Evolutionary conservation across 371 early-diverging fungal genomes (phyloP).

Genomic region (Aphelidium insulamus): DNA sequence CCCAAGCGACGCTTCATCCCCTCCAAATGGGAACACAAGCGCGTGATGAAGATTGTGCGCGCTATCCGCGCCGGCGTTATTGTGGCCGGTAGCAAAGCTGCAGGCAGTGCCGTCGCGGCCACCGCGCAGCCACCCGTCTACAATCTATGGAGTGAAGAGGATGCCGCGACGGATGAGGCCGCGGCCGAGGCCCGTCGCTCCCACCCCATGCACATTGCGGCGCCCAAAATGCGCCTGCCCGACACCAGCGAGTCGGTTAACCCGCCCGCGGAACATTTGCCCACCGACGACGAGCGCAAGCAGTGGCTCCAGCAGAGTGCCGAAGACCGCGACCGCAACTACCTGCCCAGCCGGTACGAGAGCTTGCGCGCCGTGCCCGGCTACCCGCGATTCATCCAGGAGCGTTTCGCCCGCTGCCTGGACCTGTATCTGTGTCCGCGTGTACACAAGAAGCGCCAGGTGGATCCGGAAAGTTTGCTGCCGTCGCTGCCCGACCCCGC

Average conservation of each 20-base stretch:
- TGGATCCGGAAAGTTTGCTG: slow-evolving; percentile 76
- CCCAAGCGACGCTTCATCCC: slow-evolving; percentile 91
- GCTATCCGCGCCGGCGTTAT: slow-evolving; percentile 76
- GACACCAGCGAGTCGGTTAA: slow-evolving; percentile 87
- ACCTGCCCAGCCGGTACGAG: slow-evolving; percentile 45
- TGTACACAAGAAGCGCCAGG: slow-evolving; percentile 56
- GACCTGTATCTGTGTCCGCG: slow-evolving; percentile 92
- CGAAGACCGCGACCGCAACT: slow-evolving; percentile 55
- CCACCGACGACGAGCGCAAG: slow-evolving; percentile 48
- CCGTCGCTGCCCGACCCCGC: slow-evolving; percentile 89
- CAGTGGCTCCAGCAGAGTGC: slow-evolving; percentile 53
- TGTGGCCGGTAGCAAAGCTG: slow-evolving; percentile 26
- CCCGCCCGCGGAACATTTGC: slow-evolving; percentile 90
- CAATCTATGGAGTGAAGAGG: slow-evolving; percentile 59
- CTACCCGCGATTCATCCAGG: slow-evolving; percentile 64
- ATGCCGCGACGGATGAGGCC: slow-evolving; percentile 29
- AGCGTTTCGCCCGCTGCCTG: slow-evolving; percentile 83
- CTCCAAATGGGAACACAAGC: slow-evolving; percentile 76
- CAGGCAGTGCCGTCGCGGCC: slow-evolving; percentile 23
- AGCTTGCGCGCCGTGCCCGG: slow-evolving; percentile 67
- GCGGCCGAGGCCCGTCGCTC: slow-evolving; percentile 7
- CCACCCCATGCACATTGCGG: slow-evolving; percentile 57
- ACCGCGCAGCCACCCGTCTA: slow-evolving; percentile 47
- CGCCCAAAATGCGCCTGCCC: slow-evolving; percentile 74
- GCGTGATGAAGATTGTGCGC: slow-evolving; percentile 83